Base-by-base conservation (phyloP, 2,329 filamentous ascomycete species). In the Arachnopeziza araneosa region DNA sequence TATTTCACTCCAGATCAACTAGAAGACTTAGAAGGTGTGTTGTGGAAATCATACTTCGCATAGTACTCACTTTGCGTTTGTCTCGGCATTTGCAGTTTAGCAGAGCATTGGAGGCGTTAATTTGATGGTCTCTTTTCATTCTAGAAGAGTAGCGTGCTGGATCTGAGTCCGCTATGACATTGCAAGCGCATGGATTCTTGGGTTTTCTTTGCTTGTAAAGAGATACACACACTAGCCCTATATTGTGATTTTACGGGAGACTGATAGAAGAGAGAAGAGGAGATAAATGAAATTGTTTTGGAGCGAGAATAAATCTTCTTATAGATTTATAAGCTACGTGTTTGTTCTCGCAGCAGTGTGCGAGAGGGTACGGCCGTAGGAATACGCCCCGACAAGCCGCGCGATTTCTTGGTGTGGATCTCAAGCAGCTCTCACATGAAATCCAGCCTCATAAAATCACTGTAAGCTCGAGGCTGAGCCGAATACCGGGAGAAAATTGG, bases 21-120 rank as follows among this genome's bases (percentile, higher is more conserved):
- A 12, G 95, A 98, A 74, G 93, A 98, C 72, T 75, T 99, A 61
- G 93, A 97, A 70, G 95, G 95, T 56, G 96, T 99, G 54, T 79
- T 99, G 56, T 99, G 95, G 95, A 99, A 99, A 87, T 98, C 93
- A 75, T 99, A 99, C 74, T 99, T 99, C 79, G 96, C 72, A 49
- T 73, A 68, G 9, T 22, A 52, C 21, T 10, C 50, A n/a, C n/a
- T 44, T 44, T 44, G 6, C 36, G 5, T 14, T 44, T 12, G 36
- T 14, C 12, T 44, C 12, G 17, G 36, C 36, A 44, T 44, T 44
- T 44, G 17, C 17, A 44, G 2, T 44, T 44, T 44, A 12, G 17
- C 36, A 44, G 17, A 44, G 17, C 36, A 19, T 44, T 5, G 17
- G 36, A 44, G 26, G 36, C 36, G 36, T 44, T 44, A 14, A 8